phyloP scores from a whole-genome alignment of 2,329 filamentous ascomycete genomes.

The Aspergillus piperis region DNA sequence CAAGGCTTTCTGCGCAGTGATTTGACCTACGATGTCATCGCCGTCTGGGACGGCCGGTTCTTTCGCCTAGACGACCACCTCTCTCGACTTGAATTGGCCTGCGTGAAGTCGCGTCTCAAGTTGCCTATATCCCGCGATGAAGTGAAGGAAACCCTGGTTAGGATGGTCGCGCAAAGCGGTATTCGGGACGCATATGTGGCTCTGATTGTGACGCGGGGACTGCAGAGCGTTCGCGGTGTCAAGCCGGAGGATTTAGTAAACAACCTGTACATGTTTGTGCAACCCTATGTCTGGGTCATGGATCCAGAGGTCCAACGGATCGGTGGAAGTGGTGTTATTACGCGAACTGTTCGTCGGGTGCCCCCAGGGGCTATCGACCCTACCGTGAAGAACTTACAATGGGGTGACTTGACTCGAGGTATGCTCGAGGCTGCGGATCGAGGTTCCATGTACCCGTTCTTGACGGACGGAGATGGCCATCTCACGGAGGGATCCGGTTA shows the following conservation, averaged over 20 bases:
- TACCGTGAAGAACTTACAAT: conserved; percentile 34
- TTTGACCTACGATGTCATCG: conserved; percentile 54
- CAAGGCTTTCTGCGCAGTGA: conserved; percentile 39
- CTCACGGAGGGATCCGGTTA: conserved; percentile 54
- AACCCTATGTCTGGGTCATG: conserved; percentile 56
- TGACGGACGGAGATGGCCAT: conserved; percentile 53
- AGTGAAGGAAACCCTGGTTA: conserved; percentile 8
- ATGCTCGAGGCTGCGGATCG: conserved; percentile 52
- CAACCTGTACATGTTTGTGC: conserved; percentile 52
- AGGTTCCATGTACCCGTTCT: conserved; percentile 50
- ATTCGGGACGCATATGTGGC: conserved; percentile 55
- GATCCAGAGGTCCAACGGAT: conserved; percentile 43
- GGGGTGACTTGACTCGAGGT: conserved; percentile 51
- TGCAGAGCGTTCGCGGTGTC: conserved; percentile 45
- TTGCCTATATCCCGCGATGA: not conserved
- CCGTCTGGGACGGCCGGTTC: conserved; percentile 55
- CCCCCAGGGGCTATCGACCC: conserved; percentile 53
- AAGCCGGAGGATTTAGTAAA: conserved; percentile 38
- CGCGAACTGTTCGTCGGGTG: conserved; percentile 48
- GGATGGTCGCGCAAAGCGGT: conserved; percentile 50
- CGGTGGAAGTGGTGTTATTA: conserved; percentile 48
- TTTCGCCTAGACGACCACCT: conserved; percentile 56
- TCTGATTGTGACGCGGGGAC: conserved; percentile 53
- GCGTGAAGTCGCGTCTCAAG: conserved; percentile 45
- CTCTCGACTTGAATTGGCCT: conserved; percentile 47